These are phyloP conservation scores for Puccinia triticina DNA, from an alignment of 1,284 basidiomycete species.

Conservation along the genomic window DNA sequence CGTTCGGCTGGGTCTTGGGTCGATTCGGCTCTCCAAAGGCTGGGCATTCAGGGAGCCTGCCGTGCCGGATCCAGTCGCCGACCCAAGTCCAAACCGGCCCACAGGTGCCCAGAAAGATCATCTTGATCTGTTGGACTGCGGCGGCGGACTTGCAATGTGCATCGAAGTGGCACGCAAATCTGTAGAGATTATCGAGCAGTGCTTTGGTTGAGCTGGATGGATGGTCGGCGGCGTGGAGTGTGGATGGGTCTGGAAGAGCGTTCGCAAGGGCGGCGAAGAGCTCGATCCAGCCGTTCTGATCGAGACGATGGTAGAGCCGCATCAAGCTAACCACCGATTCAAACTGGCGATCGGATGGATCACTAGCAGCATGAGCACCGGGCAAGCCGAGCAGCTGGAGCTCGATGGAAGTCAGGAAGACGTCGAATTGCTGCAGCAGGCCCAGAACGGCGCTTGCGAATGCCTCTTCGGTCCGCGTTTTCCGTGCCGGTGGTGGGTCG, in stretches of 20 bases:
- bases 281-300: conserved; percentile 37
- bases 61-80: conserved; percentile 39
- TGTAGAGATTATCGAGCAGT: conserved; percentile 34
- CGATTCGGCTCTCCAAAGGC: not conserved
- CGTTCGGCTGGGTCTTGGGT: not conserved
- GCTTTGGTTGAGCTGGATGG: conserved; percentile 19
- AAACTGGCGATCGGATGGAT: not conserved
- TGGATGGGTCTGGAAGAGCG: not conserved
- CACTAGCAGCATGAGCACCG: not conserved
- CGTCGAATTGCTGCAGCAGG: conserved; percentile 17
- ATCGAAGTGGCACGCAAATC: conserved; percentile 31
- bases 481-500: not conserved
- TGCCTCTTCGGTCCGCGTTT: conserved; percentile 21
- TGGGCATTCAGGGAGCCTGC: conserved; percentile 25
- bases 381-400: conserved; percentile 33
- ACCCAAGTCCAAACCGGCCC: conserved; percentile 41
- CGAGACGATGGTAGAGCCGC: conserved; percentile 19
- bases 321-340: conserved; percentile 22
- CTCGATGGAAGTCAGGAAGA: conserved; percentile 40
- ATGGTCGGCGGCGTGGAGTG: not conserved
- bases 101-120: conserved; percentile 24
- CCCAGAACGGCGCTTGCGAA: conserved; percentile 1
- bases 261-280: conserved; percentile 18
- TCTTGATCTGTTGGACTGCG: conserved; percentile 28
- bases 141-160: conserved; percentile 8